Percentiles rank a stretch among this genome's conserved stretches.
phyloP scores from a whole-genome alignment of 495 filamentous ascomycete genomes.

The Aspergillus avenaceus region DNA sequence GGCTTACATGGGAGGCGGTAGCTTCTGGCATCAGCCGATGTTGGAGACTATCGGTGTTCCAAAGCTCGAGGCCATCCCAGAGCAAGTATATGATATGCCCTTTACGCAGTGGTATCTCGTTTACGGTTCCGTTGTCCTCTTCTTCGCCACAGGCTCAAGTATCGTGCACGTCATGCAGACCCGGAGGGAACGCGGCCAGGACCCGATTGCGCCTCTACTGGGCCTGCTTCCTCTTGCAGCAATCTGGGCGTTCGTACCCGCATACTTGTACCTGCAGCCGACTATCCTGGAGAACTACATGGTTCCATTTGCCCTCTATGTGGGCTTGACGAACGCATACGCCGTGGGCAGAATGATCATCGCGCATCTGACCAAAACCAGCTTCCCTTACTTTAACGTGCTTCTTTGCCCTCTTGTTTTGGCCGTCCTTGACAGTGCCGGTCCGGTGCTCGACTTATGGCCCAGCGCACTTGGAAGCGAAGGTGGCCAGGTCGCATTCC shows the following conservation, averaged over 20 bases:
- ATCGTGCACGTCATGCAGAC: constrained; percentile 78
- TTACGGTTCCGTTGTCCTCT: constrained; percentile 79
- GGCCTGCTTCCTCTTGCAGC: constrained; percentile 76
- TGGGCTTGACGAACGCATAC: constrained; percentile 87
- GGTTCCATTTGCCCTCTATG: constrained; percentile 81
- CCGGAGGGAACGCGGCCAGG: constrained; percentile 67
- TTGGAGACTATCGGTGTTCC: constrained; percentile 66
- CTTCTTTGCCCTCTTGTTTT: constrained; percentile 61
- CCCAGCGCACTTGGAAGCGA: constrained; percentile 68
- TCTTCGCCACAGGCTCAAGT: constrained; percentile 70
- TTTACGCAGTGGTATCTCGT: constrained; percentile 92
- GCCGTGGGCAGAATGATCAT: constrained; percentile 93
- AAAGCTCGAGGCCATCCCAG: constrained; percentile 60
- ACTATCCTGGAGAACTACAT: constrained; percentile 75
- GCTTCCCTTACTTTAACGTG: constrained; percentile 86
- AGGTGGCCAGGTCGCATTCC: constrained; percentile 77
- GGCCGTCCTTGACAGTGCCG: constrained; percentile 73
- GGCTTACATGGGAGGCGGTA: constrained; percentile 76
- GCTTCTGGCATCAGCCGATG: constrained; percentile 87
- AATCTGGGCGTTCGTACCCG: constrained; percentile 68
- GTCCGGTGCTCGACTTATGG: constrained; percentile 72
- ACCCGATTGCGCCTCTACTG: constrained; percentile 64
- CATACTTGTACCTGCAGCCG: constrained; percentile 81
- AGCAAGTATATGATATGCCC: constrained; percentile 65
- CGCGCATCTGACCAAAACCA: constrained; percentile 78